Evolutionary conservation across 495 filamentous ascomycete species (phyloP), one percentile per base, ranked within the genome.

Genomic region (Aspergillus asperescens): DNA sequence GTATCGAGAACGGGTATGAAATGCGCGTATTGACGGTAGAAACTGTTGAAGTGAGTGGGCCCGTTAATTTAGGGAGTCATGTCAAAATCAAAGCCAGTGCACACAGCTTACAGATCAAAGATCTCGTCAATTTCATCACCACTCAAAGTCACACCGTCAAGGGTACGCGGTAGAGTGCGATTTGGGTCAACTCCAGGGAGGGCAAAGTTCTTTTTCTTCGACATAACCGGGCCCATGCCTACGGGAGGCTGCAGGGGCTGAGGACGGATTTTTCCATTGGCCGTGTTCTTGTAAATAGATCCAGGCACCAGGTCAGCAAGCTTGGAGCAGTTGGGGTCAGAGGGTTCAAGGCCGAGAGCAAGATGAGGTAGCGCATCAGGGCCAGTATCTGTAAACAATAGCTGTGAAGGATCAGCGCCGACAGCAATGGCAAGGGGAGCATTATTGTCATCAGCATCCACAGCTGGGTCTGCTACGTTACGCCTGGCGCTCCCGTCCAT

Each of bases 1-100:
- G 66, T 62, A 34, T 77, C 70, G 0, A 80, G 60, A 7, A 80
- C 72, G 0, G 76, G 74, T 0, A 79, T 52, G 44, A 78, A 72
- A 1, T 62, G 64, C 12, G 72, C 64, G 57, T 77, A 78, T 13
- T 77, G 55, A 2, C 57, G 54, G 47, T 78, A 77, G 54, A 70
- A 81, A 19, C 77, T 81, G 28, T 25, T 3, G 23, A 23, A n/a
- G n/a, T n/a, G n/a, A n/a, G n/a, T n/a, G n/a, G n/a, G n/a, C n/a
- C n/a, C n/a, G n/a, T n/a, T n/a, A n/a, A n/a, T n/a, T n/a, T n/a
- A n/a, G n/a, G n/a, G n/a, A n/a, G n/a, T n/a, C n/a, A n/a, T n/a
- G n/a, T n/a, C n/a, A n/a, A n/a, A n/a, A n/a, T 62, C 15, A 60
- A 51, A 7, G 16, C 35, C 29, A 42, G 13, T 7, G 4, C 7